Evolutionary conservation across 805 yeast genomes (phyloP).

Genomic region (Naumovozyma dairenensis): DNA sequence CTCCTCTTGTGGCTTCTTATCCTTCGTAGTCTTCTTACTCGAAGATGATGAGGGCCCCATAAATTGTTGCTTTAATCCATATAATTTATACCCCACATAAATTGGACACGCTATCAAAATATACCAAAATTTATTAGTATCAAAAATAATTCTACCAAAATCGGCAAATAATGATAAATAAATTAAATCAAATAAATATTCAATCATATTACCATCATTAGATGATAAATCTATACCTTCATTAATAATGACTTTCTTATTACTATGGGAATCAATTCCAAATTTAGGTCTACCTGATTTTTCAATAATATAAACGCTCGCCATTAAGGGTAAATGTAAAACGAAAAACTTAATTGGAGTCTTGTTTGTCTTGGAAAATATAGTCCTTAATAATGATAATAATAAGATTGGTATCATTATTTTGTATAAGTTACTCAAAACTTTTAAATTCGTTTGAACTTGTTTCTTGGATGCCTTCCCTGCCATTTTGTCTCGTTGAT

Average conservation of each 20-base stretch:
- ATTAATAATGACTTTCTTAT: slow-evolving; percentile 28
- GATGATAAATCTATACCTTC: slow-evolving; percentile 39
- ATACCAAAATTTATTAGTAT: slow-evolving; percentile 41
- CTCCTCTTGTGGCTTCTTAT: slow-evolving; percentile 4
- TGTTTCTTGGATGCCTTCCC: slow-evolving; percentile 47
- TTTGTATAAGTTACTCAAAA: slow-evolving; percentile 17
- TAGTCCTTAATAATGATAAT: slow-evolving; percentile 31
- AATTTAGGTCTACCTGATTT: slow-evolving; percentile 41
- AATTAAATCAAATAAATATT: slow-evolving; percentile 45
- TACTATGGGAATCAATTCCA: slow-evolving; percentile 16
- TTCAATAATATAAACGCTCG: slow-evolving; percentile 37
- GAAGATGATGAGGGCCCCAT: slow-evolving; percentile 9
- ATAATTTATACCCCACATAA: slow-evolving; percentile 37
- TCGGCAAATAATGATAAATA: slow-evolving; percentile 45
- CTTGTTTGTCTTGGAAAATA: slow-evolving; percentile 16
- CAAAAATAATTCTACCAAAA: slow-evolving; percentile 35
- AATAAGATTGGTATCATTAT: slow-evolving; percentile 21
- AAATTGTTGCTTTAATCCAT: slow-evolving; percentile 16
- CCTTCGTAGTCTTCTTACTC: neutral
- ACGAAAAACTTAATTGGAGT: slow-evolving; percentile 12
- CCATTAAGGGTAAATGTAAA: slow-evolving; percentile 27
- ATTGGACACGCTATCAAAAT: slow-evolving; percentile 27
- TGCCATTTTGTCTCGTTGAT: slow-evolving; percentile 36
- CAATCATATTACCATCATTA: slow-evolving; percentile 38
- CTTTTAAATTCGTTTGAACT: slow-evolving; percentile 28